phyloP scores from a whole-genome alignment of 2,329 filamentous ascomycete genomes.

The Parastagonospora avenae region DNA sequence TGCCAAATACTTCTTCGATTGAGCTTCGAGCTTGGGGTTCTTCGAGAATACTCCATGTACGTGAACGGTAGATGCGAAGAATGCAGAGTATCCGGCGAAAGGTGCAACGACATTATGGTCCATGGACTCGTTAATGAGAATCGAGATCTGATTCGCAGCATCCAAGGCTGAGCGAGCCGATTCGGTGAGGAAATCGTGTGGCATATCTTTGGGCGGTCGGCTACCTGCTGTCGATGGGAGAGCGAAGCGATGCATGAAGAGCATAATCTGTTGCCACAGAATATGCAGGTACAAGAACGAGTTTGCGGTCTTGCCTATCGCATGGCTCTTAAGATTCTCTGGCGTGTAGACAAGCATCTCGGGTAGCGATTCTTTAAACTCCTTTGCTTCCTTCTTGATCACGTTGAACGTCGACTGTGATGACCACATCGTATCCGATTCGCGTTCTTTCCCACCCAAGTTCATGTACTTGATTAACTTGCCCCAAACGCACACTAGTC shows the following conservation, averaged over 20 bases:
- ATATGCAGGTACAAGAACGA: conserved; percentile 95
- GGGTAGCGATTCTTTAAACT: conserved; percentile 73
- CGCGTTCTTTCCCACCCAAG: conserved; percentile 81
- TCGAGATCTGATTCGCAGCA: conserved; percentile 85
- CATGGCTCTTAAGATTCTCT: conserved; percentile 84
- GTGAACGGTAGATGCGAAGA: conserved; percentile 92
- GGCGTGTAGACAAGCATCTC: conserved; percentile 72
- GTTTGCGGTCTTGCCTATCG: conserved; percentile 82
- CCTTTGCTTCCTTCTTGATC: conserved; percentile 72
- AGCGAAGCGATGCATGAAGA: conserved; percentile 90
- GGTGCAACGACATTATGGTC: conserved; percentile 83
- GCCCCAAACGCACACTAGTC: conserved; percentile 86
- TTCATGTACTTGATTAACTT: conserved; percentile 88
- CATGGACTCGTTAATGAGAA: conserved; percentile 79
- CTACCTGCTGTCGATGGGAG: conserved; percentile 70
- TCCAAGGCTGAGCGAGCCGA: conserved; percentile 77
- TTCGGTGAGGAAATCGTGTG: conserved; percentile 76
- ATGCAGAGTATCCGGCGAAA: conserved; percentile 93
- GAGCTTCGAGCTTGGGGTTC: conserved; percentile 73
- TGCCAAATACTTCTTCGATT: conserved; percentile 81
- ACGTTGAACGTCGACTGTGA: conserved; percentile 75
- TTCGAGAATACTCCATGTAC: conserved; percentile 90
- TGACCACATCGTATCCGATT: conserved; percentile 80
- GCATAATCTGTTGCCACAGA: conserved; percentile 82
- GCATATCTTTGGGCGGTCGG: conserved; percentile 70